These are phyloP conservation scores for Colletotrichum lentis DNA, from an alignment of 2,329 filamentous ascomycete genomes.

Conservation along the genomic window DNA sequence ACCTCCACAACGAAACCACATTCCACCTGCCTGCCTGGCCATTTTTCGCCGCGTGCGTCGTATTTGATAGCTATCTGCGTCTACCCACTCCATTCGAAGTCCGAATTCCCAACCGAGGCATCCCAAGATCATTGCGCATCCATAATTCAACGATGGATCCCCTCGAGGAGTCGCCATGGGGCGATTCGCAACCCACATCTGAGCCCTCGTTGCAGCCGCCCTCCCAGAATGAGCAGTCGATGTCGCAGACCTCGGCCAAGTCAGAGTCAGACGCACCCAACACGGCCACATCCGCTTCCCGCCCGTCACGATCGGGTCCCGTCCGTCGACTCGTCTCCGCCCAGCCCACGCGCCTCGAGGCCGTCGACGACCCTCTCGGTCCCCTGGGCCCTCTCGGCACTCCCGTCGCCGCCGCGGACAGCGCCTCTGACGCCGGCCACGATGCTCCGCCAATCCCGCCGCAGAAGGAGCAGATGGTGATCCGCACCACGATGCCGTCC, in stretches of 20 bases:
- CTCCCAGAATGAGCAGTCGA: constrained; percentile 43
- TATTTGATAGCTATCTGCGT: neutral
- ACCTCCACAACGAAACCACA: constrained; percentile 31
- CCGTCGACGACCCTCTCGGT: constrained; percentile 78
- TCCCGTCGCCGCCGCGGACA: constrained; percentile 44
- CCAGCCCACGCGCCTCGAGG: constrained; percentile 80
- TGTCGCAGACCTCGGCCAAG: constrained; percentile 44
- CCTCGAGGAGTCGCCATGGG: constrained; percentile 63
- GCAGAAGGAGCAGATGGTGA: constrained; percentile 70
- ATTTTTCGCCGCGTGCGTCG: constrained; percentile 8
- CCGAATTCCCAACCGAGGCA: neutral
- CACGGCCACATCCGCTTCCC: constrained; percentile 43
- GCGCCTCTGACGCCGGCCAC: constrained; percentile 57
- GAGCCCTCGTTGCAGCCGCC: constrained; percentile 46
- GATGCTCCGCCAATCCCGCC: constrained; percentile 73
- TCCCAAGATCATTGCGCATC: neutral
- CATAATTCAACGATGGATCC: constrained; percentile 52
- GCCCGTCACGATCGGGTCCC: constrained; percentile 57
- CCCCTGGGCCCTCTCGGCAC: constrained; percentile 75
- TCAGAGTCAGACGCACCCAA: constrained; percentile 44
- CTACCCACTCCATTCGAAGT: constrained; percentile 4
- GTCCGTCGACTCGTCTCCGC: constrained; percentile 68
- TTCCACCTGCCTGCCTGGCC: constrained; percentile 5
- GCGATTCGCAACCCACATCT: constrained; percentile 53
- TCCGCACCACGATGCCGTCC: constrained; percentile 64